phyloP scores from a whole-genome alignment of 2,329 filamentous ascomycete genomes.

The Penicillium brasilianum region DNA sequence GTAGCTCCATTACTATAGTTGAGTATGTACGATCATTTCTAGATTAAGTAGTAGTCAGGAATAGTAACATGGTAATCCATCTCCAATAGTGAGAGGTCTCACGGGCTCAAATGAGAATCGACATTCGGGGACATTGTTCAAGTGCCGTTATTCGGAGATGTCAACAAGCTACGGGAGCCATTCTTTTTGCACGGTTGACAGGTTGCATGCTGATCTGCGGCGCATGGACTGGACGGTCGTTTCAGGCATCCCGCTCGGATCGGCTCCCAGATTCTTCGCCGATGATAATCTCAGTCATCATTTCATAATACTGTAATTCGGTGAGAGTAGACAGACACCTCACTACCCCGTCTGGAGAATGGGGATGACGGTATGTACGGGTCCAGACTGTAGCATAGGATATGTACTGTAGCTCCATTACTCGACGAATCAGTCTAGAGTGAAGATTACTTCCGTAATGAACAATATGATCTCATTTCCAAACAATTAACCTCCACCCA shows the following conservation, averaged over 20 bases:
- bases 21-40: background rate
- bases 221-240: slow-evolving; percentile 21
- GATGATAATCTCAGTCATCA: no score
- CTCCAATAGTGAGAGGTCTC: no score
- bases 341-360: no score
- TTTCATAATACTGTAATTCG: background rate
- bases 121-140: background rate
- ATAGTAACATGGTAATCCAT: background rate
- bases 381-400: no score
- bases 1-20: background rate
- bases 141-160: background rate
- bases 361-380: no score
- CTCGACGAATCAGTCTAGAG: background rate
- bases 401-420: no score
- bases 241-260: slow-evolving; percentile 25
- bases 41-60: background rate
- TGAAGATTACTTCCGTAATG: background rate
- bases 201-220: slow-evolving; percentile 23
- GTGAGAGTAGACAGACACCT: no score
- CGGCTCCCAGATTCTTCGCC: background rate
- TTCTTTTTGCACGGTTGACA: slow-evolving; percentile 5
- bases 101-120: background rate
- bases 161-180: background rate
- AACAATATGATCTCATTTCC: background rate
- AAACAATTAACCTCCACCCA: background rate